Base-by-base conservation (phyloP, 2,329 filamentous ascomycete genomes). In the Lecanosticta acicola region DNA sequence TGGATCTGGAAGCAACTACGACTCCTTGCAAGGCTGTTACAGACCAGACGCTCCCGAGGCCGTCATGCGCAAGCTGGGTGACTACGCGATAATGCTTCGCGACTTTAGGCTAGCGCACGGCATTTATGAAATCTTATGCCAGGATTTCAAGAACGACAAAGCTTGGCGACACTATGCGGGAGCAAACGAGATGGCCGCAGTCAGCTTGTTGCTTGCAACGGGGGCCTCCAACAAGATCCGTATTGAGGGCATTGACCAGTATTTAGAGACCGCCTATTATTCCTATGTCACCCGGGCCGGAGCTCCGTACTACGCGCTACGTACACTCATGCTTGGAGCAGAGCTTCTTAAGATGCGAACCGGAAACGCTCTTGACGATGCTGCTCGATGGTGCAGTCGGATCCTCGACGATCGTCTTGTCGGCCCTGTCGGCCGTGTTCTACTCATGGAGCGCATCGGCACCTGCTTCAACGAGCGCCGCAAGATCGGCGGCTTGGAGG, bases 141-240 rank as follows among this genome's bases (percentile, higher is more conserved):
- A 83, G 5, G 94, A 98, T 65, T 98, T 91, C 66, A 83, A 81
- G 61, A 93, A 93, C 63, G 90, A 96, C 64, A 97, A 97, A 66
- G 94, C 93, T 1, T 98, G 93, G 93, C 87, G 81, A 58, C 87
- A 97, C 61, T 88, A 96, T 63, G 93, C 93, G 0, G 91, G 87
- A 3, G 85, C 87, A 1, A 91, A 94, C 65, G 93, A 98, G 71
- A 97, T 98, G 91, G 84, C 86, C 21, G 90, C 87, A 3, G 71
- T 96, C 10, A 87, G 87, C 59, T 79, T 87, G 33, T 77, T 98
- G 26, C 76, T 98, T 49, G 83, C 84, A 59, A 82, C 87, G 0
- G 79, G 85, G 49, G 77, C 78, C 9, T 82, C 81, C 2, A 81
- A 84, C 11, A 95, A 90, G 63, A 80, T 79, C 20, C 82, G 91